A percentile compares a stretch with the other conserved stretches of the same genome.
These are phyloP conservation scores for Collariella sp. DNA, from an alignment of 495 filamentous ascomycete species.

Conservation along the genomic window DNA sequence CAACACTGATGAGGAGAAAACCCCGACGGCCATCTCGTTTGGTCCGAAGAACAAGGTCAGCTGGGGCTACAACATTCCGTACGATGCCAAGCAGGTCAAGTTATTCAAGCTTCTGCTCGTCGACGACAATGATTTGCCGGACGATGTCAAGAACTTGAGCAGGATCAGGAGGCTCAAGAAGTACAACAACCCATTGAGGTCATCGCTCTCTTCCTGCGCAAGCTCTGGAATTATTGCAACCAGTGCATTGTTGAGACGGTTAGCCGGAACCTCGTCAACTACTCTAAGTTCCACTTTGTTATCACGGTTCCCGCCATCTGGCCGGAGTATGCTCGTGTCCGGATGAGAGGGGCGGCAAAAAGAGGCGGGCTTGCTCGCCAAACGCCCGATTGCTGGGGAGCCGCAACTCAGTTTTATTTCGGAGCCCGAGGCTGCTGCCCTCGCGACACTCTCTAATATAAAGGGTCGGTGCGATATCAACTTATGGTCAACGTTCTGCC, in stretches of 20 bases:
- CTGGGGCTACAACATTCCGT: conserved; percentile 23
- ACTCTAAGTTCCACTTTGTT: conserved; percentile 19
- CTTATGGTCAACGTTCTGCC: neutral
- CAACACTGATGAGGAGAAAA: conserved; percentile 13
- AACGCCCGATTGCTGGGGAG: neutral
- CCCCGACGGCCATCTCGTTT: conserved; percentile 14
- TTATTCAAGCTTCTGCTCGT: conserved; percentile 32
- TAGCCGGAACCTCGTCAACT: neutral
- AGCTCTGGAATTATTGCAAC: conserved; percentile 20
- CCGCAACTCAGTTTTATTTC: conserved; percentile 16
- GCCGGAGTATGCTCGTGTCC: conserved; percentile 12
- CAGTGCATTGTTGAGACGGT: conserved; percentile 7
- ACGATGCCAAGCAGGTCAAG: conserved; percentile 9
- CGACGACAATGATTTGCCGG: conserved; percentile 17
- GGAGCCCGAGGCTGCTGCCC: conserved; percentile 25
- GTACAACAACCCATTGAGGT: conserved; percentile 13
- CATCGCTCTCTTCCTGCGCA: conserved; percentile 18
- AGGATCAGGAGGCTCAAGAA: conserved; percentile 7
- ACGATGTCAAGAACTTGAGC: conserved; percentile 1
- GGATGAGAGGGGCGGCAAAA: conserved; percentile 17
- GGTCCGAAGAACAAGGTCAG: neutral
- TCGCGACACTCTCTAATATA: conserved; percentile 15
- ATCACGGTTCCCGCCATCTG: conserved; percentile 27
- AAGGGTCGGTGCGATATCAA: conserved; percentile 7
- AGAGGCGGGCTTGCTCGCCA: conserved; percentile 16